phyloP scores from a whole-genome alignment of 257 asterid genomes.

The Salvia miltiorrhiza region DNA sequence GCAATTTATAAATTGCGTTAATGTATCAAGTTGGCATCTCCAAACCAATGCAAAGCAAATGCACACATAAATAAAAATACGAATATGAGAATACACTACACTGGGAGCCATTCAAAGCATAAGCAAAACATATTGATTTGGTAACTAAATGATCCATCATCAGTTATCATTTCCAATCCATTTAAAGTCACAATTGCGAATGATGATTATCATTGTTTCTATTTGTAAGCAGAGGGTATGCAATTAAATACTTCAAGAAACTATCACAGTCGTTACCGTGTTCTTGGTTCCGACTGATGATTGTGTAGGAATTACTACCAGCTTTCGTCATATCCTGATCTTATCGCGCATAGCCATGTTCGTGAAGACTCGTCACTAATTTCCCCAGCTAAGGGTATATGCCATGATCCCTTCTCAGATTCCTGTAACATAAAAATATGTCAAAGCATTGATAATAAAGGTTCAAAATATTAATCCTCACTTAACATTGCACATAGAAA shows the following conservation, averaged over 20 bases:
- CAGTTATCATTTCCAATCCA: background rate
- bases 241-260: background rate
- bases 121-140: background rate
- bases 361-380: slow-evolving; percentile 51
- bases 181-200: too few species aligned
- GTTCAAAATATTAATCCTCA: background rate
- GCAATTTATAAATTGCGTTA: too few species aligned
- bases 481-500: background rate
- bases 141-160: background rate
- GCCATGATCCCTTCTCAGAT: slow-evolving; percentile 83
- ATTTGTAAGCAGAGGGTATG: background rate
- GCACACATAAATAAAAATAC: too few species aligned
- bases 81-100: too few species aligned
- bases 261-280: background rate
- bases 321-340: slow-evolving; percentile 34
- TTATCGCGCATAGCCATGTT: slow-evolving; percentile 71
- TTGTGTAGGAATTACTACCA: background rate
- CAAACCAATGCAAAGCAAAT: too few species aligned
- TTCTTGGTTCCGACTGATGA: slow-evolving; percentile 1
- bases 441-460: too few species aligned
- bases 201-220: background rate
- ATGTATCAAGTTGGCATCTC: too few species aligned
- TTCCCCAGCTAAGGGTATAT: slow-evolving; percentile 69
- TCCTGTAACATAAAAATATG: slow-evolving; percentile 32
- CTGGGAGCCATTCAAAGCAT: too few species aligned